A percentile compares a stretch with the other conserved stretches of the same genome.
These are phyloP conservation scores for Phytophthora cajani DNA, from an alignment of 352 stramenopile genomes.

Conservation along the genomic window DNA sequence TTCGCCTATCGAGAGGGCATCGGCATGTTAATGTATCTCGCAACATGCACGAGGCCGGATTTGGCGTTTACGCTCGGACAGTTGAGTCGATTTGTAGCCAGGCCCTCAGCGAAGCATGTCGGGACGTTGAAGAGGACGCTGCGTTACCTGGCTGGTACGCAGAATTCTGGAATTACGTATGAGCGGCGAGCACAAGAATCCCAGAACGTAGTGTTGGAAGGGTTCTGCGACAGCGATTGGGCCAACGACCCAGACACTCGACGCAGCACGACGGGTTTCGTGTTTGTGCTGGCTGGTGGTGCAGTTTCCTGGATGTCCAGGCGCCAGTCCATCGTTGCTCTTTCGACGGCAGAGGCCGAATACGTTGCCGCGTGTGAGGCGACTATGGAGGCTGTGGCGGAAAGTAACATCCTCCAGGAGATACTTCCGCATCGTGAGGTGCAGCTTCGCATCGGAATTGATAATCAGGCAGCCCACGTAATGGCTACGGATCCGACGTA, in stretches of 20 bases:
- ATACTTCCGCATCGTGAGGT: not conserved
- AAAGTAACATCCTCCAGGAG: conserved; percentile 12
- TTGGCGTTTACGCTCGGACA: too few relatives aligned
- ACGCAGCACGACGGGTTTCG: conserved; percentile 10
- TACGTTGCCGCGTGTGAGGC: conserved; percentile 9
- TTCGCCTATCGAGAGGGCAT: too few relatives aligned
- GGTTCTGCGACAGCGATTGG: conserved; percentile 14
- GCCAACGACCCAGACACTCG: conserved; percentile 6
- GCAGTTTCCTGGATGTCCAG: conserved; percentile 7
- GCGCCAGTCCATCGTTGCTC: not conserved
- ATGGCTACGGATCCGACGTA: conserved; percentile 2
- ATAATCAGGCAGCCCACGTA: conserved; percentile 4
- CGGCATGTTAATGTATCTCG: too few relatives aligned
- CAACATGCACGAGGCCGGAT: too few relatives aligned
- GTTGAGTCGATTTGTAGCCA: too few relatives aligned
- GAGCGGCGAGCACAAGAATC: too few relatives aligned
- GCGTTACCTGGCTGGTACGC: too few relatives aligned
- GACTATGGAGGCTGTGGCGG: conserved; percentile 4
- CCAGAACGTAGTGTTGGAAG: not conserved
- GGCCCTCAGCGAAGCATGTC: too few relatives aligned
- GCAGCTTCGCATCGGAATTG: not conserved
- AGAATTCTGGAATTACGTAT: too few relatives aligned
- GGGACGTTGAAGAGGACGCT: too few relatives aligned
- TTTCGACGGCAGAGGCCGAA: not conserved
- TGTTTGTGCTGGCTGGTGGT: conserved; percentile 4